phyloP scores from a whole-genome alignment of 140 eudicot species.

The Oenanthe javanica region DNA sequence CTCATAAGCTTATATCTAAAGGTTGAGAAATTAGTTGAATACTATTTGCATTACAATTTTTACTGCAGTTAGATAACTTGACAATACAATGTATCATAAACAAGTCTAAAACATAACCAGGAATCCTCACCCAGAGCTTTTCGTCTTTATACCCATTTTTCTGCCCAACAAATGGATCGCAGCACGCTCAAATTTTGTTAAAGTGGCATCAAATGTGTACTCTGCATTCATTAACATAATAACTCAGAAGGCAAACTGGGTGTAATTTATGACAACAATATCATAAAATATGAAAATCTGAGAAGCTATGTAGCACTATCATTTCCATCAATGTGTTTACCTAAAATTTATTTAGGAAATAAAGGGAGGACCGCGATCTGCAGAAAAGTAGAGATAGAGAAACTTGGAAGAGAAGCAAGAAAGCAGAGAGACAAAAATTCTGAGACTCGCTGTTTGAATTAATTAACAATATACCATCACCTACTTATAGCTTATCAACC shows the following conservation, averaged over 20 bases:
- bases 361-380: neutral
- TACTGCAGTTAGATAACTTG: neutral
- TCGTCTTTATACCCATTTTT: conserved; percentile 62
- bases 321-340: neutral
- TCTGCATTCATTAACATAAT: conserved; percentile 36
- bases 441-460: neutral
- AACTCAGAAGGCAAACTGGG: neutral
- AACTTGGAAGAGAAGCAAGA: neutral
- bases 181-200: conserved; percentile 54
- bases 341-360: neutral
- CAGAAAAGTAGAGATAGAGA: neutral
- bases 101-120: conserved; percentile 2
- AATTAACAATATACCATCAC: neutral
- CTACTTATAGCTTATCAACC: neutral
- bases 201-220: conserved; percentile 53
- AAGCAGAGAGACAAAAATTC: neutral
- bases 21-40: neutral
- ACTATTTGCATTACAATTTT: neutral
- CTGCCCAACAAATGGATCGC: conserved; percentile 49
- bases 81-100: neutral
- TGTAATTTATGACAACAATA: neutral
- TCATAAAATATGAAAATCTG: neutral
- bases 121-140: conserved; percentile 74
- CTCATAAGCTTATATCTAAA: neutral
- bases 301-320: neutral